Base-by-base conservation (phyloP, 164 flowering plant species). In the Chloranthus sessilifolius region DNA sequence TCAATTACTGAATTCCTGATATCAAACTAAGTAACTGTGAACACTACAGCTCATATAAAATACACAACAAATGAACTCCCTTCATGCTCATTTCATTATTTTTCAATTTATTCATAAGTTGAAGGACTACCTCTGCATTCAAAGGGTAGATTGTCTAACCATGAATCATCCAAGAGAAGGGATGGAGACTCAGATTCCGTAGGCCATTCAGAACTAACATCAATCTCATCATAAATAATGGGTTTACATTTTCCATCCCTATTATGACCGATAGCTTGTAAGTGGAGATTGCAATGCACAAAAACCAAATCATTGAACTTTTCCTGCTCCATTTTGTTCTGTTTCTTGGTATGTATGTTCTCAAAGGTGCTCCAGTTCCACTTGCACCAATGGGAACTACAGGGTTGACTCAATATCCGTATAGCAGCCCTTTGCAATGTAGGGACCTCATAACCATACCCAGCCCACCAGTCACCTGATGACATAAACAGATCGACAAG, bases 401-500 rank as follows among this genome's bases (percentile, higher is more conserved):
- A 81, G 43, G 88, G 83, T 55, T 81, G 88, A 63, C 76, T 78
- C 41, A 84, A 66, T 53, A 84, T 74, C 55, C 80, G 68, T 26
- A 76, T 65, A 25, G 88, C 88, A 30, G 56, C 66, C 56, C 79
- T 71, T 57, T 79, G 85, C 56, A 79, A 51, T 23, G 76, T 73
- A 25, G 82, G 85, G 41, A 78, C 71, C 66, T 82, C 88, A 55
- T 79, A 77, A 27, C 88, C 94, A 62, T 81, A 84, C 23, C 61
- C 77, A n/a, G 82, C 74, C 92, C 88, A 81, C 94, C 88, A 84
- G 55, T 81, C 88, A 66, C 82, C 94, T 84, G 53, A 39, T 1
- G 37, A 17, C 7, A 25, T 34, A 39, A 54, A 39, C 19, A 59
- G 3, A 28, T 21, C 11, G 17, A 34, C 16, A 21, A 43, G 5